Conservation (phyloP, 108 stramenopile genomes). For the Pseudonitzschia delicatissima region DNA sequence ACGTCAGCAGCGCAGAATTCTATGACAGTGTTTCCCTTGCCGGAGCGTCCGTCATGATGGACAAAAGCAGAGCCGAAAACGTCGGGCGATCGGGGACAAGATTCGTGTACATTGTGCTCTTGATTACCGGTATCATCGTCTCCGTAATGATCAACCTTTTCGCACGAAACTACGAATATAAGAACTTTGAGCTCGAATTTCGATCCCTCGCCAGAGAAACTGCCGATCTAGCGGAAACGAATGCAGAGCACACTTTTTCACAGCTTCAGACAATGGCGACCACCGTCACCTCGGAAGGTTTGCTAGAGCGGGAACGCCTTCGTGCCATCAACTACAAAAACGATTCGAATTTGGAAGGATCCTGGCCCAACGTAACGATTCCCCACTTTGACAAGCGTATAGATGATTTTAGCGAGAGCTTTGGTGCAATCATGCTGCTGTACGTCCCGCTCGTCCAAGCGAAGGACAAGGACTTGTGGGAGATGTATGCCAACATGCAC, state of each 20-base stretch:
- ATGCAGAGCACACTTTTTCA: constrained; percentile 20
- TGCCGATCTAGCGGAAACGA: constrained; percentile 22
- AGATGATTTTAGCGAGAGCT: constrained; percentile 2
- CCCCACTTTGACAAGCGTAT: constrained; percentile 23
- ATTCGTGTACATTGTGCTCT: neutral
- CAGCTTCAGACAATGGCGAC: constrained; percentile 25
- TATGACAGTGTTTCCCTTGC: too few species aligned
- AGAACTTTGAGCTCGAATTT: constrained; percentile 13
- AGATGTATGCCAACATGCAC: neutral
- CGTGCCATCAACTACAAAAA: neutral
- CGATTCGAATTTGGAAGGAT: neutral
- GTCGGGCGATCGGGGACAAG: neutral
- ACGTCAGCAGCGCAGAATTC: too few species aligned
- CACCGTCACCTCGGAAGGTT: constrained; percentile 15
- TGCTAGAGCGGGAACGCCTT: neutral
- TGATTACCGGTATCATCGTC: neutral
- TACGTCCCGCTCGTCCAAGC: constrained; percentile 20
- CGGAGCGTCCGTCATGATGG: neutral
- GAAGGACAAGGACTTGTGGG: neutral
- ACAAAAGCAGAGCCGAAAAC: neutral
- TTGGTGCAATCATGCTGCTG: constrained; percentile 18
- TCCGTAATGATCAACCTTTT: neutral
- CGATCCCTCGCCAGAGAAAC: constrained; percentile 19
- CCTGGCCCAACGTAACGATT: constrained; percentile 26
- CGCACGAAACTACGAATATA: neutral